Evolutionary conservation across 2,329 filamentous ascomycete genomes (phyloP), one percentile per base, ranked within the genome.

Genomic region (Botrytis fabae): DNA sequence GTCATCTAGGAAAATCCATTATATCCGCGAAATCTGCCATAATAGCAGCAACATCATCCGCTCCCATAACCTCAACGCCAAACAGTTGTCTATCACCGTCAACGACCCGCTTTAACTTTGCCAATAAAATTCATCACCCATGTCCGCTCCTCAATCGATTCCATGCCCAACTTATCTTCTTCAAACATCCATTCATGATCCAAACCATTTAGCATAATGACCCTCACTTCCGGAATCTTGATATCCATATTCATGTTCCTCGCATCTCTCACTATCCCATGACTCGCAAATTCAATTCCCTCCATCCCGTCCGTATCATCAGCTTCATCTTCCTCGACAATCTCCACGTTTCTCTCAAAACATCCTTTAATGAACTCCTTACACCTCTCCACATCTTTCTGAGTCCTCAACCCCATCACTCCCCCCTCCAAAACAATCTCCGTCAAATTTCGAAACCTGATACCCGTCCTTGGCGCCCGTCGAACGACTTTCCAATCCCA

Each of bases 81-180:
- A 28, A 25, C 2, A 18, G 3, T 22, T 4, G 14, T 54, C 46
- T 16, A 38, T 54, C 9, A 14, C 32, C 38, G 7, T 54, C 25
- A 7, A 32, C 46, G n/a, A 57, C 10, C 18, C 6, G 25, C 48
- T 28, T 68, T 40, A 22, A 68, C 65, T 35, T 57, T 68, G 7
- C 18, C 22, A 20, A 68, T 57, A 40, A 68, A 68, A 22, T 42
- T 22, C 25, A 57, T 42, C 25, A 68, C 48, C 48, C 48, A 68
- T 16, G 6, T 22, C 9, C 65, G 35, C n/a, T 68, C 65, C 16
- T 68, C 65, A 16, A 68, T 8, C n/a, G 65, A 68, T 57, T 68
- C 46, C 65, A 68, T 57, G 1, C 65, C 65, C n/a, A 68, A 12
- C 16, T 28, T 22, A 3, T 32, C 35, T 42, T 40, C 35, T 28